Percentiles rank a stretch among this genome's conserved stretches.
These are phyloP conservation scores for Trypanosoma boissoni DNA, from an alignment of 208 protist genomes.

Conservation along the genomic window DNA sequence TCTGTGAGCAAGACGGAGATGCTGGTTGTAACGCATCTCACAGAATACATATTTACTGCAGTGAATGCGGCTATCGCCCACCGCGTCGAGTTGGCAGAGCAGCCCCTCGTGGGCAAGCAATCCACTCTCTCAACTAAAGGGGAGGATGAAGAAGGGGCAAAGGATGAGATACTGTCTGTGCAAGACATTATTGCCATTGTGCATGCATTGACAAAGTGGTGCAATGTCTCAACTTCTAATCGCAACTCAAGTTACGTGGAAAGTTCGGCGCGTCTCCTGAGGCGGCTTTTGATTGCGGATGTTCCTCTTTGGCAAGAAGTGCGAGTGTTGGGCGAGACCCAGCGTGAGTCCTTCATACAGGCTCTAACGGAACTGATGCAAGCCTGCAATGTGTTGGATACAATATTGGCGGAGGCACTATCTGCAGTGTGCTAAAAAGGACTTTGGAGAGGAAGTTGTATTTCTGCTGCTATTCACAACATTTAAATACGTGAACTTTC, in stretches of 20 bases:
- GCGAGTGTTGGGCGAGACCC: slow-evolving; percentile 22
- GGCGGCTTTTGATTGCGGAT: slow-evolving; percentile 60
- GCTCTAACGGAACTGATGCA: slow-evolving; percentile 48
- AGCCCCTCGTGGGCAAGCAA: too few relatives aligned
- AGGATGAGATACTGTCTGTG: slow-evolving; percentile 1
- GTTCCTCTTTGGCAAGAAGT: slow-evolving; percentile 44
- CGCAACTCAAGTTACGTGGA: slow-evolving; percentile 20
- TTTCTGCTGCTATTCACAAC: too few relatives aligned
- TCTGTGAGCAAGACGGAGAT: slow-evolving; percentile 22
- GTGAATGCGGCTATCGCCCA: slow-evolving; percentile 20
- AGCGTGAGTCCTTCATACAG: slow-evolving; percentile 40
- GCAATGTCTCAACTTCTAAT: slow-evolving; percentile 5
- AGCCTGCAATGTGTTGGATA: slow-evolving; percentile 36
- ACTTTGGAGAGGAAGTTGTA: background rate
- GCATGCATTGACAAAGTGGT: slow-evolving; percentile 26
- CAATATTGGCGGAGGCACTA: slow-evolving; percentile 27
- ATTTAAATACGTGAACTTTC: too few relatives aligned
- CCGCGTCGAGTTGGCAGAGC: slow-evolving; percentile 15
- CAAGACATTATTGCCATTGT: slow-evolving; percentile 22
- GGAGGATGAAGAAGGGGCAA: background rate
- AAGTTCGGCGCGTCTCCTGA: slow-evolving; percentile 34
- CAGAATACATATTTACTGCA: slow-evolving; percentile 20
- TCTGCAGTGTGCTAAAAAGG: slow-evolving; percentile 6
- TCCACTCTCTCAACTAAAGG: background rate
- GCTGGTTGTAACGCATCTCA: slow-evolving; percentile 15